Base-by-base conservation (phyloP, 2,329 filamentous ascomycete species). In the Xylaria sp. region DNA sequence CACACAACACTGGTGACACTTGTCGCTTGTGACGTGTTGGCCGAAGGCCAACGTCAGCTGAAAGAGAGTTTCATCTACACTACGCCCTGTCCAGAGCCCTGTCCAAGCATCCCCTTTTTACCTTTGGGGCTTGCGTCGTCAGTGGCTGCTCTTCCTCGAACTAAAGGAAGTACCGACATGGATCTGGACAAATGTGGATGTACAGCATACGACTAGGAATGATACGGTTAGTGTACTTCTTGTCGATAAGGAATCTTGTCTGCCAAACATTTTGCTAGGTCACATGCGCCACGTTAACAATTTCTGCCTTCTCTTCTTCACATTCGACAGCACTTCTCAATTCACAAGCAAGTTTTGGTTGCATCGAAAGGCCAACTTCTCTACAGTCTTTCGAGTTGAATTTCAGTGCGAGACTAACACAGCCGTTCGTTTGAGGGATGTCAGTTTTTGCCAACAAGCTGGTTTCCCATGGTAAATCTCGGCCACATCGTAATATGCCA, bases 391-490 rank as follows among this genome's bases (percentile, higher is more conserved):
- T 71, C 73, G 72, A 73, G 66, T 74, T 64, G 74, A 73, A 74
- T 78, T 73, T 5, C 64, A 74, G 78, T 79, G 78, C 78, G 63
- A 79, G 78, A 79, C 70, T 52, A 77, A 73, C 55, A 36, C 71
- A 73, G 77, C 78, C 78, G 78, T 74, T 77, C 75, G 78, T 79
- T 79, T 79, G 78, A 79, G 78, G 78, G 78, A 75, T 74, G 71
- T 61, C 76, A 70, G 74, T 73, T 73, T 64, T 59, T 69, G 60
- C 64, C 69, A 56, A 75, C 68, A 76, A 77, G 74, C 75, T 71
- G 78, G 72, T 66, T 78, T 79, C 77, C 78, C 55, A 79, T 79
- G 78, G 78, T 79, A 77, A 71, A 75, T 76, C 67, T 75, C 76
- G 78, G 78, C 78, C 66, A 79, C 77, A 79, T 77, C 15, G 60